Evolutionary conservation across 768 basidiomycete species (phyloP), one percentile per base, ranked within the genome.

Genomic region (Pleurotus platypus): DNA sequence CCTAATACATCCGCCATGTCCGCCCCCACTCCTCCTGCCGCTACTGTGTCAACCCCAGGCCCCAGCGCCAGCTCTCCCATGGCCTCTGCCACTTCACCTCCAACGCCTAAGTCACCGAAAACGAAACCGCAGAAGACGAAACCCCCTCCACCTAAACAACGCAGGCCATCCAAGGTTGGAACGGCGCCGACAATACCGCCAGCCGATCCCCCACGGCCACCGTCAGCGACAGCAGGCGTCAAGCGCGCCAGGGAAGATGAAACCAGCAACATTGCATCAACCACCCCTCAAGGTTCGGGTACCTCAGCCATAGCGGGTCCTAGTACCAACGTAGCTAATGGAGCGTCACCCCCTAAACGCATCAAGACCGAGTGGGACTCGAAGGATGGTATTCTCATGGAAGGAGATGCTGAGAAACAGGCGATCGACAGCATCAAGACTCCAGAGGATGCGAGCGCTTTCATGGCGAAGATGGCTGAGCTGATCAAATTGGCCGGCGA

Each of bases 321-420:
- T 8, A 57, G 67, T 27, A 57, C 67, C 46, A 61, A 60, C 51
- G 69, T 70, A 12, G 69, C 68, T 2, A 77, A 75, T 60, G 80
- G 83, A 55, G 82, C 81, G 5, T 87, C 87, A 5, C 85, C 88
- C 5, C 86, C 89, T 12, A 91, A 91, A 72, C 83, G 86, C 47
- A 66, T 71, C 49, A 89, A 87, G 75, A 82, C 80, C 18, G 87
- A 91, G 55, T 90, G 86, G 85, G 85, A 87, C 46, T 79, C 90
- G 49, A 89, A 85, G 84, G 86, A 88, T 47, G 80, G 81, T 7
- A 75, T 80, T 22, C 72, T 79, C 13, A 84, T 73, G 60, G 83
- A 86, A 43, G 76, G 73, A 22, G 64, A 82, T 55, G 64, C 68
- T 61, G 73, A 73, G 63, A 78, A 76, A 64, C 67, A 67, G 4